Evolutionary conservation across 805 yeast species (phyloP).

Genomic region (Suhomyces prunicola): DNA sequence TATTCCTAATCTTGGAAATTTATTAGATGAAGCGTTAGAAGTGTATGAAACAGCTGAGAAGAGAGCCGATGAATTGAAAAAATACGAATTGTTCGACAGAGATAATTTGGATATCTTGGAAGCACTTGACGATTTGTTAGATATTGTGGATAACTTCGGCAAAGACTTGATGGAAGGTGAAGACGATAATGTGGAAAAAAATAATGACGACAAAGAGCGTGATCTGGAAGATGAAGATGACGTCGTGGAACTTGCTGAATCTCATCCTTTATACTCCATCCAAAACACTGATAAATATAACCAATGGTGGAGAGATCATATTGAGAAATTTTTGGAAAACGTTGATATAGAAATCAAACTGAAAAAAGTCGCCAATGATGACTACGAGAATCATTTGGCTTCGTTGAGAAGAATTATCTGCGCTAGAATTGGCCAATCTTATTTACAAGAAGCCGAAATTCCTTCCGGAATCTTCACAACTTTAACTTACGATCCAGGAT

Average conservation of each 20-base stretch:
- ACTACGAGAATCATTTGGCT: constrained; percentile 12
- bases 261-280: constrained; percentile 56
- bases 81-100: constrained; percentile 32
- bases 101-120: constrained; percentile 52
- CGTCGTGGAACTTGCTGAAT: constrained; percentile 34
- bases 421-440: constrained; percentile 58
- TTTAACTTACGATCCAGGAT: constrained; percentile 56
- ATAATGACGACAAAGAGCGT: constrained; percentile 31
- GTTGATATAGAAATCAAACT: constrained; percentile 21
- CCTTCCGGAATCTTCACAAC: constrained; percentile 55
- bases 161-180: constrained; percentile 43
- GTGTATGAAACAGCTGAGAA: constrained; percentile 45
- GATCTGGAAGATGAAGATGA: constrained; percentile 12
- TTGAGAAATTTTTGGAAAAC: constrained; percentile 28
- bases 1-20: constrained; percentile 26
- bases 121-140: constrained; percentile 64
- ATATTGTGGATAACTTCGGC: constrained; percentile 66
- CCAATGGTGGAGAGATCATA: constrained; percentile 55
- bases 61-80: constrained; percentile 18
- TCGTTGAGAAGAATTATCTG: constrained; percentile 39
- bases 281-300: constrained; percentile 43
- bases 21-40: constrained; percentile 46
- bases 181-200: constrained; percentile 41
- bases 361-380: constrained; percentile 2
- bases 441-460: constrained; percentile 60